These are phyloP conservation scores for Neospora caninum DNA, from an alignment of 169 alveolate genomes.

Conservation along the genomic window DNA sequence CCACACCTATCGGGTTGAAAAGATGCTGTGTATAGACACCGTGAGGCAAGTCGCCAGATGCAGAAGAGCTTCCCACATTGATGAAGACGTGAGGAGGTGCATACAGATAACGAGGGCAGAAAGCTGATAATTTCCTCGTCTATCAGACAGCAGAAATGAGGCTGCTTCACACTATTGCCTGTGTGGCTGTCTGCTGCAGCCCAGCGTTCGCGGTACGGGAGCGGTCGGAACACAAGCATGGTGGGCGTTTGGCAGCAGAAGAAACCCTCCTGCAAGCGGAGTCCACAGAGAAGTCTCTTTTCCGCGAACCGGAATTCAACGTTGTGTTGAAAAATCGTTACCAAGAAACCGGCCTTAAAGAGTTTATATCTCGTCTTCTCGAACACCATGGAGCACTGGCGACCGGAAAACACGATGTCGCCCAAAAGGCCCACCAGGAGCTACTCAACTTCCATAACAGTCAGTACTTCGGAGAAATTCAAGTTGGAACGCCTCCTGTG, in stretches of 20 bases:
- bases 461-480: slow-evolving; percentile 90
- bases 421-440: slow-evolving; percentile 74
- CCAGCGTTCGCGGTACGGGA: not conserved
- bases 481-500: slow-evolving; percentile 88
- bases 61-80: too few relatives aligned
- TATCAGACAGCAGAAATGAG: not conserved
- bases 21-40: too few relatives aligned
- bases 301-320: slow-evolving; percentile 55
- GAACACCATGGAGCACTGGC: slow-evolving; percentile 64
- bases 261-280: not conserved
- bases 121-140: not conserved
- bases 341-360: slow-evolving; percentile 61
- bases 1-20: too few relatives aligned
- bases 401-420: slow-evolving; percentile 54
- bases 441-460: slow-evolving; percentile 88
- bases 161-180: not conserved
- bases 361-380: slow-evolving; percentile 61
- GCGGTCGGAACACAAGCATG: not conserved
- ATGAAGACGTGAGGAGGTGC: not conserved
- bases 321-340: slow-evolving; percentile 63
- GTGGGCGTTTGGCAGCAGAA: not conserved
- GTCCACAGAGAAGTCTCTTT: slow-evolving; percentile 15
- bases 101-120: not conserved
- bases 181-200: not conserved
- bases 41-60: too few relatives aligned